Percentiles rank a stretch among this genome's conserved stretches.
Evolutionary conservation across 2,329 filamentous ascomycete genomes (phyloP).

Genomic region (Hymenoscyphus fructigenus): DNA sequence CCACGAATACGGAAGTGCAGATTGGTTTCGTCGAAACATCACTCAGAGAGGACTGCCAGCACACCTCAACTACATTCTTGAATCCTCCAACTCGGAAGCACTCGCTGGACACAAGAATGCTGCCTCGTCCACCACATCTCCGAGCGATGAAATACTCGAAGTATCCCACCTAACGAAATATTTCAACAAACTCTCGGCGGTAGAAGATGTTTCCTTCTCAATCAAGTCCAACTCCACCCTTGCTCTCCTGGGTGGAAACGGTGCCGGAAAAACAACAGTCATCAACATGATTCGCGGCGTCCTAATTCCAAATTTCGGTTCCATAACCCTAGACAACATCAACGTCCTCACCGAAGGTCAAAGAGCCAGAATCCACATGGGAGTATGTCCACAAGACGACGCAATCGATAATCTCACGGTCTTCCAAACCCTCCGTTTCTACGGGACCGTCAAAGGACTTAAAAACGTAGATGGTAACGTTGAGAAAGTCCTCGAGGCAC

Average conservation of each 20-base stretch:
- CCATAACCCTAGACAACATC: conserved; percentile 59
- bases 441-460: conserved; percentile 36
- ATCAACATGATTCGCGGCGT: conserved; percentile 67
- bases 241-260: conserved; percentile 64
- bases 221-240: conserved; percentile 61
- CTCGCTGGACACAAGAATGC: conserved; percentile 27
- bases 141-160: conserved; percentile 50
- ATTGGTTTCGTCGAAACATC: conserved; percentile 28
- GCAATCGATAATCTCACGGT: conserved; percentile 38
- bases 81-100: conserved; percentile 22
- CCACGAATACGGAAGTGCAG: conserved; percentile 32
- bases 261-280: conserved; percentile 64
- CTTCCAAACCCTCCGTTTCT: conserved; percentile 36
- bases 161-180: conserved; percentile 60
- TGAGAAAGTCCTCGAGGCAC: conserved; percentile 31
- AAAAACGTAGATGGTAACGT: conserved; percentile 33
- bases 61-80: conserved; percentile 29
- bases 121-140: conserved; percentile 31
- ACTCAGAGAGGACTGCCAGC: conserved; percentile 25
- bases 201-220: conserved; percentile 63
- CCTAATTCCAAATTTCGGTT: conserved; percentile 54
- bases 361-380: conserved; percentile 31
- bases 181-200: conserved; percentile 58
- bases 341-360: conserved; percentile 44
- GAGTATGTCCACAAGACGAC: conserved; percentile 39